phyloP scores from a whole-genome alignment of 441 rosid species.

The Dalechampia spathulata region DNA sequence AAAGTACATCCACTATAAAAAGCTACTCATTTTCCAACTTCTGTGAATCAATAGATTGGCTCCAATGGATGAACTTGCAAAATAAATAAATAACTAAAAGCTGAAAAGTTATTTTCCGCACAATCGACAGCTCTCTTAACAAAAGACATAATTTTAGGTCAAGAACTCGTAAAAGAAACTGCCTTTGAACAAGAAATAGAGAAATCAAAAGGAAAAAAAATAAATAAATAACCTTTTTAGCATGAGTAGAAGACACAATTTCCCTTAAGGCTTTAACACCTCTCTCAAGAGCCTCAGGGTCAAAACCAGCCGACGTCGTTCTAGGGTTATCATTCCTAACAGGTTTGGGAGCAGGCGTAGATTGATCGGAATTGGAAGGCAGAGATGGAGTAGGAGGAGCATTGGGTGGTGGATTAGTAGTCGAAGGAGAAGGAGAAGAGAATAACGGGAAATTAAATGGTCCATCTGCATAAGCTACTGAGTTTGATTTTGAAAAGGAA shows the following conservation, averaged over 20 bases:
- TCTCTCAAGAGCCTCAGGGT: slow-evolving; percentile 86
- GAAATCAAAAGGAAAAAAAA: no score
- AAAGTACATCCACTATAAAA: no score
- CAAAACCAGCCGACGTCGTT: slow-evolving; percentile 85
- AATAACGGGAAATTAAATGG: slow-evolving; percentile 41
- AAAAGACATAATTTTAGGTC: no score
- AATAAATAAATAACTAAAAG: no score
- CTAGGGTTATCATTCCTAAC: slow-evolving; percentile 66
- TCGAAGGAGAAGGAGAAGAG: slow-evolving; percentile 24
- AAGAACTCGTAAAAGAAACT: no score
- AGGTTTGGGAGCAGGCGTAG: slow-evolving; percentile 28
- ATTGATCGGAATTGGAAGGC: slow-evolving; percentile 23
- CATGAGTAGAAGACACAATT: slow-evolving; percentile 56
- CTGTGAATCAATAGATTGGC: no score
- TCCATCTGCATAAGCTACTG: slow-evolving; percentile 46
- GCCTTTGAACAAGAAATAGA: no score
- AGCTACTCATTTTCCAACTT: no score
- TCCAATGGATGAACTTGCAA: no score
- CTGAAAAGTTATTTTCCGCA: no score
- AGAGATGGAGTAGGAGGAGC: slow-evolving; percentile 25
- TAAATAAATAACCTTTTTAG: slow-evolving; percentile 52
- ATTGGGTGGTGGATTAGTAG: slow-evolving; percentile 16
- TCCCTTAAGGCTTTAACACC: slow-evolving; percentile 75
- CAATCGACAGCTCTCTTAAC: no score
- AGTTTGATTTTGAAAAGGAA: slow-evolving; percentile 35